phyloP scores from a whole-genome alignment of 768 basidiomycete genomes.

The Lyophyllum decastes region DNA sequence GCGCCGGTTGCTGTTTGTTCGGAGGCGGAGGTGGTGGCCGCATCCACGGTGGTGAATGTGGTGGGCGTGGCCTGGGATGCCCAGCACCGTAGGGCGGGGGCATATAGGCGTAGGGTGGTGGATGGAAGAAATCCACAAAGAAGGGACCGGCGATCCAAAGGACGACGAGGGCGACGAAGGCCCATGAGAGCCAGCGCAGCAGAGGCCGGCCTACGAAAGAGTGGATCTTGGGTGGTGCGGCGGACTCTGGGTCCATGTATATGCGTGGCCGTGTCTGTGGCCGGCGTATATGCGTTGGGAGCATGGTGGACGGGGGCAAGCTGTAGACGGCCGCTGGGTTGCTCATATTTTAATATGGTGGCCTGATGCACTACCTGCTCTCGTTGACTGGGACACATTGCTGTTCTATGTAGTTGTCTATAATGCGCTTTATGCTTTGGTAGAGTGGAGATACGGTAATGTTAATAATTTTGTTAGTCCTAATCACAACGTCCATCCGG shows the following conservation, averaged over 20 bases:
- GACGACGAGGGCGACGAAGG: conserved; percentile 18
- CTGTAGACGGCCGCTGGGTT: not conserved
- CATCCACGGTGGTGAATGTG: conserved; percentile 6
- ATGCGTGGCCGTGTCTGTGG: conserved; percentile 14
- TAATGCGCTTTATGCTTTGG: not conserved
- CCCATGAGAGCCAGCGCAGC: conserved; percentile 26
- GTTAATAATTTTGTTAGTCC: no score
- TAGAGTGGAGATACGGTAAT: not conserved
- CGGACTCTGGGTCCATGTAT: conserved; percentile 15
- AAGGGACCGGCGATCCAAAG: conserved; percentile 18
- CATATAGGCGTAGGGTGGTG: not conserved
- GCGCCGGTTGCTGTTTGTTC: not conserved
- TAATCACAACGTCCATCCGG: conserved; percentile 87
- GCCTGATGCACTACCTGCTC: not conserved
- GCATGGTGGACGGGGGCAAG: not conserved
- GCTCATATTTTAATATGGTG: not conserved
- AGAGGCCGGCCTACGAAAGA: conserved; percentile 17
- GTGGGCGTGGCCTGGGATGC: not conserved
- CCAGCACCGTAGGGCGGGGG: conserved; percentile 8
- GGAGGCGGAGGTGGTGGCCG: conserved; percentile 4
- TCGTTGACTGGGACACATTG: no score
- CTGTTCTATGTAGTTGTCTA: no score
- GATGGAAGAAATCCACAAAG: not conserved
- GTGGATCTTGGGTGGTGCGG: conserved; percentile 4
- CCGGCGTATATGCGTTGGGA: conserved; percentile 1